Evolutionary conservation across 768 basidiomycete species (phyloP), one percentile per base, ranked within the genome.

Genomic region (Leccinum truebloodii): DNA sequence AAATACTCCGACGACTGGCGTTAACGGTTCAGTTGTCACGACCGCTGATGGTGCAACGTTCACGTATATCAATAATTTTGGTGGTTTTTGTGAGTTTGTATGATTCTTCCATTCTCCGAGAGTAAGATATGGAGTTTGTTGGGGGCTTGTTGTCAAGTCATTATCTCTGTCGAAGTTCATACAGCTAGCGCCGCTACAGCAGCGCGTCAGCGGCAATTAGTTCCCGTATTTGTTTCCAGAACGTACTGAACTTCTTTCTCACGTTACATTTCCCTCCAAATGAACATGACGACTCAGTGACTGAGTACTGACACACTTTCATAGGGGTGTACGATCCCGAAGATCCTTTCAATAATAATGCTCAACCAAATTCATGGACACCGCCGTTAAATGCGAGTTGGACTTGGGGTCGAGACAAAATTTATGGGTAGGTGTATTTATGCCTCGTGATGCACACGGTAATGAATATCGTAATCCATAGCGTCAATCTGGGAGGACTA

Each of bases 341-440:
- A 49, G 79, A 89, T 70, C 90, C 92, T 6, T 91, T 86, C 78
- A 87, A 86, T 75, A 86, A 89, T 70, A 78, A 81, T 46, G 92
- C 93, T 6, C 82, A 78, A 60, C 81, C 88, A 9, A 92, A 94
- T 66, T 85, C 82, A 2, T 95, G 90, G 87, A 88, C 89, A 6
- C 92, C 91, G 1, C 81, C 89, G 7, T 77, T 96, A 52, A 90
- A 89, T 75, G 79, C 86, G 67, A 82, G 77, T 28, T 96, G 92
- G 90, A 80, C 76, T 24, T 94, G 79, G 78, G 85, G 83, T 14
- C 76, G 76, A 54, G 82, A 91, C 76, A 83, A 77, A 48, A 74
- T 89, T 34, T 78, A 77, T 63, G 89, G 88, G 87, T 85, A 69
- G 63, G 78, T 67, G 78, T 67, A 4, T 28, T 51, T 44, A 56